These are phyloP conservation scores for Auriscalpium orientale DNA, from an alignment of 768 basidiomycete species.

Conservation along the genomic window DNA sequence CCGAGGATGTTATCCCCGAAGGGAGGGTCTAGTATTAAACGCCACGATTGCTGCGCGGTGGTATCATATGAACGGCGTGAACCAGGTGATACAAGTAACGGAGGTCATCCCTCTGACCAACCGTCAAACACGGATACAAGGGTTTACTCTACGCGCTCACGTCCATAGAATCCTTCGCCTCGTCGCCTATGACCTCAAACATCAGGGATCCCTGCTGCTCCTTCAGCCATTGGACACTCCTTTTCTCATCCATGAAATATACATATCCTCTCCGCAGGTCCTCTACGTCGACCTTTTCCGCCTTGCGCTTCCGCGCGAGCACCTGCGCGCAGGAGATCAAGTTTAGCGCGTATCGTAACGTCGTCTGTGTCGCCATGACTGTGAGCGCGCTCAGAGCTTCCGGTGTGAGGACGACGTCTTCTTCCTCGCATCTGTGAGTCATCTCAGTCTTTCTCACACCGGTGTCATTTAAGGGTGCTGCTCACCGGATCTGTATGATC, in stretches of 20 bases:
- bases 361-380: conserved; percentile 83
- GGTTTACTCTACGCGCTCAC: conserved; percentile 18
- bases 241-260: conserved; percentile 90
- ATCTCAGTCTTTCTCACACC: not conserved
- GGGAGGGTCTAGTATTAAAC: too few relatives aligned
- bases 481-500: conserved; percentile 86
- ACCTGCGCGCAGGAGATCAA: conserved; percentile 90
- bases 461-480: not conserved
- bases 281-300: conserved; percentile 72
- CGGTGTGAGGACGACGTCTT: conserved; percentile 77
- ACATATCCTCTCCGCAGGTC: conserved; percentile 80
- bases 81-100: too few relatives aligned
- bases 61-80: too few relatives aligned
- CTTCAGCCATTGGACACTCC: conserved; percentile 87
- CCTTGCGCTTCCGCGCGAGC: conserved; percentile 76
- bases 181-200: conserved; percentile 57
- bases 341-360: conserved; percentile 89
- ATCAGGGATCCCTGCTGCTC: conserved; percentile 72
- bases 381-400: conserved; percentile 77
- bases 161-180: conserved; percentile 29
- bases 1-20: too few relatives aligned
- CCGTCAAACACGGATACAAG: not conserved
- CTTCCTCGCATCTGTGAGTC: conserved; percentile 72
- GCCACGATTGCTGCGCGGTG: too few relatives aligned
- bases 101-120: too few relatives aligned